A percentile compares a stretch with the other conserved stretches of the same genome.
Evolutionary conservation across 495 filamentous ascomycete genomes (phyloP).

Genomic region (Penicilliopsis zonata): DNA sequence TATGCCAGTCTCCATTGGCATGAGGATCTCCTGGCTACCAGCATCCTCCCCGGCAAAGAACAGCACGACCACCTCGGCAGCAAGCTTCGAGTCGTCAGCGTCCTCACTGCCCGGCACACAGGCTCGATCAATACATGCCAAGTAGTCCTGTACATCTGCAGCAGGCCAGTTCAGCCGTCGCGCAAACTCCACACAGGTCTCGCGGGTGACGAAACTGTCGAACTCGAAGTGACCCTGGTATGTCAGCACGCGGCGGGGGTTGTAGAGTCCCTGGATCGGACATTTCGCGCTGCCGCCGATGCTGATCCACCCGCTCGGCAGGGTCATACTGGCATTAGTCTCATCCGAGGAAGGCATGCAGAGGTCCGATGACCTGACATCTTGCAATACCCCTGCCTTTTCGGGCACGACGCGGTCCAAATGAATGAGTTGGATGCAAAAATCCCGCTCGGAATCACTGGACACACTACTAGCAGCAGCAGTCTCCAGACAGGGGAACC

Average conservation of each 20-base stretch:
- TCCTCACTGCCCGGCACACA: background rate
- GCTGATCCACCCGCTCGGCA: constrained; percentile 13
- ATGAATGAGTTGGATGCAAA: constrained; percentile 22
- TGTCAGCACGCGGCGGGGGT: constrained; percentile 17
- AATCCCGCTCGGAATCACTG: constrained; percentile 5
- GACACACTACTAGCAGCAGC: constrained; percentile 1
- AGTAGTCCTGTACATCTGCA: constrained; percentile 12
- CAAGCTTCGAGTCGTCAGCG: constrained; percentile 5
- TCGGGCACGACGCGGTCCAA: constrained; percentile 18
- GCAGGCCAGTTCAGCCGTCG: constrained; percentile 16
- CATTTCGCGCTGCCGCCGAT: constrained; percentile 21
- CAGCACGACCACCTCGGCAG: constrained; percentile 6
- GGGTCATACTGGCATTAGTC: background rate
- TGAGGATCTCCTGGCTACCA: too few relatives aligned
- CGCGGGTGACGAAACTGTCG: constrained; percentile 19
- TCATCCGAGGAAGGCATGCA: background rate
- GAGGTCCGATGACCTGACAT: background rate
- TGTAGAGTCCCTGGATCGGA: constrained; percentile 28
- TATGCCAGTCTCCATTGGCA: too few relatives aligned
- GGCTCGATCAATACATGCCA: constrained; percentile 9
- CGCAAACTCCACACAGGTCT: constrained; percentile 20
- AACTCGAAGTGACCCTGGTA: constrained; percentile 28
- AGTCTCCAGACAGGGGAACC: constrained; percentile 13
- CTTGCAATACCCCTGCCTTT: background rate
- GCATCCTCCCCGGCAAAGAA: constrained; percentile 4